A percentile compares a stretch with the other conserved stretches of the same genome.
phyloP scores from a whole-genome alignment of 176 grass and related monocot genomes.

The Chrysopogon serrulatus region DNA sequence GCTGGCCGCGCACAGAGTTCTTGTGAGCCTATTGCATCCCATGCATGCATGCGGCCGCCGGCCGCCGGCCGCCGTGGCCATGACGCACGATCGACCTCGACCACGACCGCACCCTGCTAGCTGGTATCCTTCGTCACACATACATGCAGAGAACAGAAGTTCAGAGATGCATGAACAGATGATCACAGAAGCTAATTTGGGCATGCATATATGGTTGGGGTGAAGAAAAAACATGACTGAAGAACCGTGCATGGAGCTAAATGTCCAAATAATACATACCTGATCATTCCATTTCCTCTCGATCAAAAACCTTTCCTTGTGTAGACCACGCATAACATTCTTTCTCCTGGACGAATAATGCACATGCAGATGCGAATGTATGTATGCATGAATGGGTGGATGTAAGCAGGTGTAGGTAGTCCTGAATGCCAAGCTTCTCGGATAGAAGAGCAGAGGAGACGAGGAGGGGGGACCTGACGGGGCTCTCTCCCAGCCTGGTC shows the following conservation, averaged over 20 bases:
- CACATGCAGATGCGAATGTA: neutral
- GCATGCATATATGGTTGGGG: neutral
- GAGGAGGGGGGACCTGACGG: neutral
- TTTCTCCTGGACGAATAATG: neutral
- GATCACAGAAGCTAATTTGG: neutral
- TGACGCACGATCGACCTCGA: neutral
- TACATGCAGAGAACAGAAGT: neutral
- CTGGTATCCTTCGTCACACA: neutral
- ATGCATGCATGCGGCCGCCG: neutral
- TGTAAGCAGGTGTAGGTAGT: neutral
- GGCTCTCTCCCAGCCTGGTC: constrained; percentile 16
- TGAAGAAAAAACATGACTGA: neutral
- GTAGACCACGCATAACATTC: neutral
- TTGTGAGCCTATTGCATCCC: neutral
- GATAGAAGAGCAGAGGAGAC: constrained; percentile 35
- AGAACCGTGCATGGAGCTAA: neutral
- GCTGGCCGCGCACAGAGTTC: neutral
- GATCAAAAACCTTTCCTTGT: neutral
- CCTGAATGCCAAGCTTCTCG: neutral
- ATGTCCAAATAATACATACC: neutral
- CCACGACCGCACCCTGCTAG: neutral
- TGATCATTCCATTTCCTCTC: neutral
- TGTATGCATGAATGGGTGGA: neutral
- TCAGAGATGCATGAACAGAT: neutral
- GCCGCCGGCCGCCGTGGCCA: neutral